phyloP scores from a whole-genome alignment of 331 rosid genomes.

The Phaseolus coccineus region DNA sequence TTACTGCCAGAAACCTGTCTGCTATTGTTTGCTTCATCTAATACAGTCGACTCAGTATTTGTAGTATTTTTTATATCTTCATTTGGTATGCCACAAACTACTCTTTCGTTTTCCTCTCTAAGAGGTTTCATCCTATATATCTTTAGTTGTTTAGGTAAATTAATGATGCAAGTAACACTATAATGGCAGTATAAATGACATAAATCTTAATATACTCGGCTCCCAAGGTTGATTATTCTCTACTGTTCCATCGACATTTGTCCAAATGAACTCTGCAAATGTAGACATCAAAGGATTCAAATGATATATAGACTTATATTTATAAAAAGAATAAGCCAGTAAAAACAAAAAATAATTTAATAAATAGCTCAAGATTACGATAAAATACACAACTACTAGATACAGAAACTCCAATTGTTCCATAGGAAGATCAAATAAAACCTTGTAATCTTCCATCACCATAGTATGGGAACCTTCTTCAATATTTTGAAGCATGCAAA shows the following conservation, averaged over 20 bases:
- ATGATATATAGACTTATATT: background rate
- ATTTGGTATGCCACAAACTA: conserved; percentile 3
- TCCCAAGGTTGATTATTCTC: conserved; percentile 1
- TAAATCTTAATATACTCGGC: background rate
- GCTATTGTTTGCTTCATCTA: conserved; percentile 31
- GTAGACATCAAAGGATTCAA: background rate
- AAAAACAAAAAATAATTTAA: background rate
- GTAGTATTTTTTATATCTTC: conserved; percentile 11
- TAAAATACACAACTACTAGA: background rate
- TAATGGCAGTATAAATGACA: background rate
- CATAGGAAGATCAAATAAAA: background rate
- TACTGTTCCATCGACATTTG: background rate
- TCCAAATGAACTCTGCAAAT: conserved; percentile 14
- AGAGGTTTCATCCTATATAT: conserved; percentile 16
- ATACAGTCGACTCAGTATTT: conserved; percentile 35
- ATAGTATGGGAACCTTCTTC: background rate
- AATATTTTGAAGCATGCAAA: background rate
- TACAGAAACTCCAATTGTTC: background rate
- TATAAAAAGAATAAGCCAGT: background rate
- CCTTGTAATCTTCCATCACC: background rate
- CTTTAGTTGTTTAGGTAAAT: background rate
- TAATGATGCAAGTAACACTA: background rate
- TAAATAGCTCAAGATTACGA: background rate
- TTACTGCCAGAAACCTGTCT: conserved; percentile 17
- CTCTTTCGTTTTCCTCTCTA: background rate